Evolutionary conservation across 2,329 filamentous ascomycete genomes (phyloP).

Genomic region (Scytalidium lignicola): DNA sequence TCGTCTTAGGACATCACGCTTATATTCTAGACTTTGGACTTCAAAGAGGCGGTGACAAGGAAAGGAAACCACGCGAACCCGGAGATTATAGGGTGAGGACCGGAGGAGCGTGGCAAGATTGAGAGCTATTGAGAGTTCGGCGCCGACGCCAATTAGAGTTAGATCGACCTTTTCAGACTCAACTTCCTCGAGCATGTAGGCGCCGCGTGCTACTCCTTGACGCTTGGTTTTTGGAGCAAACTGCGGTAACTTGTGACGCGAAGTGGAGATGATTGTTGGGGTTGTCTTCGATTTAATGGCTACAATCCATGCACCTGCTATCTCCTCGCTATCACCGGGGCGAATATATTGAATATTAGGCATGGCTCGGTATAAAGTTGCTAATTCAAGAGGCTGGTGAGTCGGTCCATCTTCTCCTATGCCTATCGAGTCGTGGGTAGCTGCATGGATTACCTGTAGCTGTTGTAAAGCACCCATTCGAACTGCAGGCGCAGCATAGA

Average conservation of each 20-base stretch:
- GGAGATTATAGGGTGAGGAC: slow-evolving; percentile 28
- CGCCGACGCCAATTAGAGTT: slow-evolving; percentile 34
- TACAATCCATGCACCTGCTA: slow-evolving; percentile 44
- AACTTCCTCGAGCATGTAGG: slow-evolving; percentile 34
- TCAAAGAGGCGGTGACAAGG: slow-evolving; percentile 39
- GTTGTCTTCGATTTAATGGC: slow-evolving; percentile 38
- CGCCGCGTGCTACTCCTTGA: slow-evolving; percentile 36
- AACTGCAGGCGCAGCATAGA: slow-evolving; percentile 52
- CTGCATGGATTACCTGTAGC: slow-evolving; percentile 53
- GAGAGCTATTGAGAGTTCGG: slow-evolving; percentile 35
- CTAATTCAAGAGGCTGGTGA: slow-evolving; percentile 56
- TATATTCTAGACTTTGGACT: slow-evolving; percentile 36
- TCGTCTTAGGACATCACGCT: slow-evolving; percentile 37
- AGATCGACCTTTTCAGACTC: slow-evolving; percentile 40
- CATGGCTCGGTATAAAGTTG: slow-evolving; percentile 55
- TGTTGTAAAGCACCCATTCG: slow-evolving; percentile 55
- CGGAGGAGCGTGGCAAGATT: slow-evolving; percentile 31
- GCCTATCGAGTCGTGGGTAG: slow-evolving; percentile 57
- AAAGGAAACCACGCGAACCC: slow-evolving; percentile 35
- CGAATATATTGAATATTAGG: slow-evolving; percentile 57
- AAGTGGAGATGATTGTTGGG: slow-evolving; percentile 43
- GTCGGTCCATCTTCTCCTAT: slow-evolving; percentile 58
- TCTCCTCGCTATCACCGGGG: slow-evolving; percentile 54
- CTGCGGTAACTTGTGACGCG: slow-evolving; percentile 38
- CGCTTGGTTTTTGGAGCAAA: slow-evolving; percentile 32